These are phyloP conservation scores for Dipteronia dyeriana DNA, from an alignment of 345 rosid genomes.

Conservation along the genomic window DNA sequence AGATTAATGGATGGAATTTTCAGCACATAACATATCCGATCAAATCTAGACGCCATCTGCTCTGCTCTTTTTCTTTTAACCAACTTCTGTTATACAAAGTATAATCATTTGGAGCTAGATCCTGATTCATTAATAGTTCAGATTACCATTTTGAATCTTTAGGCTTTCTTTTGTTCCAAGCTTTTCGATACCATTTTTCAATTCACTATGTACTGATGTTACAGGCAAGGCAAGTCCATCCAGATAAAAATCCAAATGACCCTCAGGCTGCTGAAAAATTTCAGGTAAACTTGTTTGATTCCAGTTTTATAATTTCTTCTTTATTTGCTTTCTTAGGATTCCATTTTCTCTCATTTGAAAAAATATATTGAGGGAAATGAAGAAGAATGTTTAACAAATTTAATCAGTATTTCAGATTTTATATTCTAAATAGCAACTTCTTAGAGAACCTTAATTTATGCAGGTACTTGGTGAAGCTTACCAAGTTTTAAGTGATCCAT, in stretches of 20 bases:
- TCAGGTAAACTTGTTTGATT: constrained; percentile 42
- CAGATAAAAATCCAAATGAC: constrained; percentile 76
- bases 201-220: not conserved
- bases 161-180: not conserved
- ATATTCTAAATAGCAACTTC: too few species aligned
- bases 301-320: not conserved
- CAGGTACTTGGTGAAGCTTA: constrained; percentile 78
- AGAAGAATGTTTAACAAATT: not conserved
- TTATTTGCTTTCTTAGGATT: too few species aligned
- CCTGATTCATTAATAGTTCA: not conserved
- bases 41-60: too few species aligned
- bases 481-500: constrained; percentile 69
- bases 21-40: too few species aligned
- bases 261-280: constrained; percentile 72
- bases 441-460: constrained; percentile 12
- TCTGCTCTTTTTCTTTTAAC: too few species aligned
- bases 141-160: too few species aligned
- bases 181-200: too few species aligned
- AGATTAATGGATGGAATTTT: too few species aligned
- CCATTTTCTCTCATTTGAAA: too few species aligned
- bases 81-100: too few species aligned
- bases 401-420: too few species aligned
- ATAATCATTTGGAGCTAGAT: not conserved
- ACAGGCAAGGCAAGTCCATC: constrained; percentile 85
- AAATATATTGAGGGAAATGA: not conserved